Evolutionary conservation across 2,329 filamentous ascomycete genomes (phyloP).

Genomic region (Ophiostoma montium): DNA sequence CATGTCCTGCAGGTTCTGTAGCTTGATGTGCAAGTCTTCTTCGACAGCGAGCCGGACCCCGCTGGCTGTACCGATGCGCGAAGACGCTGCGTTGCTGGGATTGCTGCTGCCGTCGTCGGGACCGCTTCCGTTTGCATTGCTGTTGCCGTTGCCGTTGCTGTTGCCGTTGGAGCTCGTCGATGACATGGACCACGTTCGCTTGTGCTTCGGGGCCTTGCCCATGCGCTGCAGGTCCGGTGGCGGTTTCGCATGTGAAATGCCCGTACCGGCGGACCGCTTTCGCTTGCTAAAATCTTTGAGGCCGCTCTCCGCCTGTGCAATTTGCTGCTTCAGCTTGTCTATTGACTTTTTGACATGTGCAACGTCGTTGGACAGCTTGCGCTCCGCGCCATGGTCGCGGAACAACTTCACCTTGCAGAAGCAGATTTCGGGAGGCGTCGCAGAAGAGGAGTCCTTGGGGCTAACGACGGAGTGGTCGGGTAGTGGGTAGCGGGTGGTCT

Average conservation of each 20-base stretch:
- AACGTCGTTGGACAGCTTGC: slow-evolving; percentile 88
- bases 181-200: slow-evolving; percentile 89
- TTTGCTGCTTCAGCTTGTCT: slow-evolving; percentile 90
- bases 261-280: slow-evolving; percentile 37
- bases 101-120: slow-evolving; percentile 2
- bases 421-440: slow-evolving; percentile 48
- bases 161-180: slow-evolving; percentile 53
- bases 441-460: slow-evolving; percentile 26
- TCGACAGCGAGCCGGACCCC: slow-evolving; percentile 38
- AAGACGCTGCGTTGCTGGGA: neutral
- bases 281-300: slow-evolving; percentile 54
- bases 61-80: neutral
- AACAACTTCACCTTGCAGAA: slow-evolving; percentile 97
- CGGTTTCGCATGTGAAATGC: slow-evolving; percentile 13
- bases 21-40: slow-evolving; percentile 66
- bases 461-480: slow-evolving; percentile 25
- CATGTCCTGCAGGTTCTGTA: slow-evolving; percentile 72
- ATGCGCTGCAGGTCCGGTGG: slow-evolving; percentile 38
- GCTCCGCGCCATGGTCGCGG: slow-evolving; percentile 86
- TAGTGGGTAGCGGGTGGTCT: slow-evolving; percentile 39
- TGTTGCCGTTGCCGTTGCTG: slow-evolving; percentile 13
- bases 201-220: slow-evolving; percentile 80
- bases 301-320: slow-evolving; percentile 59
- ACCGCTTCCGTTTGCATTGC: neutral
- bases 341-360: slow-evolving; percentile 94